Conservation (phyloP, 805 yeast genomes). For the Lipomyces spencermartinsiae region DNA sequence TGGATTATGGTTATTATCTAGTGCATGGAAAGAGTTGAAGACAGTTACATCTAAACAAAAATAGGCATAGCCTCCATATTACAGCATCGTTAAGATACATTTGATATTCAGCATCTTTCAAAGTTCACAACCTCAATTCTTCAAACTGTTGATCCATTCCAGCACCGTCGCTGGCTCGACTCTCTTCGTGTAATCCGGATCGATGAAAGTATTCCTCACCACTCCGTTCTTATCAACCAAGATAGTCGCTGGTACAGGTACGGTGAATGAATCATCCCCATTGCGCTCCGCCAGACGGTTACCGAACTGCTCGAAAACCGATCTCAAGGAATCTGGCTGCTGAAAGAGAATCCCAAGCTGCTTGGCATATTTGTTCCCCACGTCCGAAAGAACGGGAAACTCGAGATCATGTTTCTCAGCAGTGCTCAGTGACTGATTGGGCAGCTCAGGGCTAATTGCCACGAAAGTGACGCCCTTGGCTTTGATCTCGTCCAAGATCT, state of each 20-base stretch:
- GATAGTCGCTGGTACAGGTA: background rate
- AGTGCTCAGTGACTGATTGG: background rate
- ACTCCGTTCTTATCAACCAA: background rate
- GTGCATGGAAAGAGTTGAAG: too few relatives aligned
- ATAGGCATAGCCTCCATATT: too few relatives aligned
- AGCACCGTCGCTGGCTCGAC: background rate
- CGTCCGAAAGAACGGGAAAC: background rate
- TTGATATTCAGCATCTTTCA: too few relatives aligned
- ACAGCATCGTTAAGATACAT: too few relatives aligned
- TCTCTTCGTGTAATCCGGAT: background rate
- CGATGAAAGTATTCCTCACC: background rate
- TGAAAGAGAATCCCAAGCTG: conserved; percentile 1
- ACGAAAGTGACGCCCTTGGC: background rate
- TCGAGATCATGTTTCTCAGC: conserved; percentile 1
- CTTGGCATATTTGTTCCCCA: conserved; percentile 2
- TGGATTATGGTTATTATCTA: too few relatives aligned
- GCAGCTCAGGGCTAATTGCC: conserved; percentile 1
- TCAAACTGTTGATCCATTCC: background rate
- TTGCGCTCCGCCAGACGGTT: background rate
- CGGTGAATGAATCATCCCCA: background rate
- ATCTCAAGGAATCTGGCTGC: background rate
- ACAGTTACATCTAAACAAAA: too few relatives aligned
- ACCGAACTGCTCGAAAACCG: background rate
- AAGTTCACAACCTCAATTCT: too few relatives aligned
- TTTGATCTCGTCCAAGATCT: background rate